These are phyloP conservation scores for Neopestalotiopsis clavispora DNA, from an alignment of 2,329 filamentous ascomycete genomes.

Conservation along the genomic window DNA sequence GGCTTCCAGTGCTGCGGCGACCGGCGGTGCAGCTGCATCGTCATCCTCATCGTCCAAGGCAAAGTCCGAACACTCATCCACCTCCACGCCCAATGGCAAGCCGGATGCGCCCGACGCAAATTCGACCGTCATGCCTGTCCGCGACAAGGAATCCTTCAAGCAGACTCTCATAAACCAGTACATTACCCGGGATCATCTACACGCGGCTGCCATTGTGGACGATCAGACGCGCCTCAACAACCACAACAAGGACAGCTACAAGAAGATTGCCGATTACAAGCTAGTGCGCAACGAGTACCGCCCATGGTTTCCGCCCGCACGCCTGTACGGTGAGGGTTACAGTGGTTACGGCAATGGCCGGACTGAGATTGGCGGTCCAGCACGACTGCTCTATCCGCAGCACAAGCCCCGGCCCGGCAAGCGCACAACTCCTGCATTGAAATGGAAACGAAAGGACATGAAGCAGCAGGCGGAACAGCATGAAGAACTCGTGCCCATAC, in stretches of 20 bases:
- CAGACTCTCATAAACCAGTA: constrained; percentile 59
- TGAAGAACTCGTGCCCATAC: constrained; percentile 89
- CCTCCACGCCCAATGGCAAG: constrained; percentile 36
- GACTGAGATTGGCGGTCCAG: constrained; percentile 72
- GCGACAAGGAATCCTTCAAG: constrained; percentile 62
- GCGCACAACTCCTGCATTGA: constrained; percentile 74
- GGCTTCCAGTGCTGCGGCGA: constrained; percentile 25
- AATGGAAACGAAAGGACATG: constrained; percentile 79
- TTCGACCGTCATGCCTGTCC: constrained; percentile 38
- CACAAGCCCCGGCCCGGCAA: constrained; percentile 79
- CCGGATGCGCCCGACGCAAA: constrained; percentile 38
- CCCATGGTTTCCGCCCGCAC: constrained; percentile 59
- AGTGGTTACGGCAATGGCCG: constrained; percentile 86
- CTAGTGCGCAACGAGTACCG: constrained; percentile 60
- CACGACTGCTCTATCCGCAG: constrained; percentile 78
- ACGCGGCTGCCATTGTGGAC: constrained; percentile 56
- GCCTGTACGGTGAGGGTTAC: constrained; percentile 76
- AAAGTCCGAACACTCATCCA: constrained; percentile 35
- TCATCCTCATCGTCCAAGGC: constrained; percentile 27
- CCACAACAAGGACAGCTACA: constrained; percentile 66
- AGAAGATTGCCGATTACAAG: constrained; percentile 74
- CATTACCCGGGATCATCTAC: constrained; percentile 58
- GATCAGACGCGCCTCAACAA: constrained; percentile 59
- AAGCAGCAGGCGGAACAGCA: constrained; percentile 85
- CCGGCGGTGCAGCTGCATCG: constrained; percentile 25